A percentile compares a stretch with the other conserved stretches of the same genome.
phyloP scores from a whole-genome alignment of 306 rosid species.

The Gastrolobium bilobum region DNA sequence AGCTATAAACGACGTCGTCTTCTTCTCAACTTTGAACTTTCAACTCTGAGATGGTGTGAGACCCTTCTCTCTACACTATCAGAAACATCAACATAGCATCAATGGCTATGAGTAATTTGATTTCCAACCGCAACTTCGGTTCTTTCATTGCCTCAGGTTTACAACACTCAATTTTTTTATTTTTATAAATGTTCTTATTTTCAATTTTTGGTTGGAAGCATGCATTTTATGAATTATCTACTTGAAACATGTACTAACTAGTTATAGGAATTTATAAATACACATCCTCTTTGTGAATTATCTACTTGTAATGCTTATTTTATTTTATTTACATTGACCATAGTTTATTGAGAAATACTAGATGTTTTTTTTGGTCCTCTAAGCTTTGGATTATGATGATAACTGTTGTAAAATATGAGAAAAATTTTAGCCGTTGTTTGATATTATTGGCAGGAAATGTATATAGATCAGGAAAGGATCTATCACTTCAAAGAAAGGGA shows the following conservation, averaged over 20 bases:
- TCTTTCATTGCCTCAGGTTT: slow-evolving; percentile 69
- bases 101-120: slow-evolving; percentile 79
- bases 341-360: not conserved
- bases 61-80: not conserved
- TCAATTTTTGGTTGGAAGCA: not conserved
- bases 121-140: slow-evolving; percentile 76
- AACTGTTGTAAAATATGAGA: not conserved
- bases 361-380: not conserved
- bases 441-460: slow-evolving; percentile 68
- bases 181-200: not conserved
- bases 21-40: slow-evolving; percentile 13
- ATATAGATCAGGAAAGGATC: slow-evolving; percentile 52
- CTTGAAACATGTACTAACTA: not conserved
- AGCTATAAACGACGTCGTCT: slow-evolving; percentile 51
- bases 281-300: slow-evolving; percentile 3
- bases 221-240: slow-evolving; percentile 42
- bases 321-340: not conserved
- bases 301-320: not conserved
- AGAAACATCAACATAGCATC: not conserved
- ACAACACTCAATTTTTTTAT: not conserved
- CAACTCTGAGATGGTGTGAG: slow-evolving; percentile 46
- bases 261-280: no score
- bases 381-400: slow-evolving; percentile 20
- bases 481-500: slow-evolving; percentile 54
- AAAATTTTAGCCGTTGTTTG: slow-evolving; percentile 24